phyloP scores from a whole-genome alignment of 106 monocot species.

The Platanthera guangdongensis region DNA sequence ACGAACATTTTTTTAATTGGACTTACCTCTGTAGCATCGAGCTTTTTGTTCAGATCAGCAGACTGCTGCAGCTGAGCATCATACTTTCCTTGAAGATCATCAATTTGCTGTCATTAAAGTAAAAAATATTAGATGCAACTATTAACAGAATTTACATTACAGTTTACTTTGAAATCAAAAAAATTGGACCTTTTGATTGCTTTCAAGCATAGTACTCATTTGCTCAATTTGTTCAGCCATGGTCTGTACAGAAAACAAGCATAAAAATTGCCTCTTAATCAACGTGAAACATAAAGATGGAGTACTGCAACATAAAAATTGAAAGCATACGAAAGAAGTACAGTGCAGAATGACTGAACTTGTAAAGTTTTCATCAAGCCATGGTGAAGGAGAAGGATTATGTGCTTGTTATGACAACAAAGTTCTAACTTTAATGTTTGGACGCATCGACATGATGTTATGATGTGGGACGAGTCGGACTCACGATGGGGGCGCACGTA shows the following conservation, averaged over 20 bases:
- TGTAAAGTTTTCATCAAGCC: too few species aligned
- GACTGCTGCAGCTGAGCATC: conserved; percentile 43
- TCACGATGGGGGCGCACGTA: too few species aligned
- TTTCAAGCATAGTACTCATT: conserved; percentile 52
- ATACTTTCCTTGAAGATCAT: conserved; percentile 64
- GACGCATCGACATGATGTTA: too few species aligned
- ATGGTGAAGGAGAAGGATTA: too few species aligned
- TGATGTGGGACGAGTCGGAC: too few species aligned
- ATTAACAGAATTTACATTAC: not conserved
- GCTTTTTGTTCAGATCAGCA: conserved; percentile 55
- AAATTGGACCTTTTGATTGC: conserved; percentile 62
- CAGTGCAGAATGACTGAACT: too few species aligned
- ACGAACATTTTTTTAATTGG: not conserved
- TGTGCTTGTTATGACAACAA: too few species aligned
- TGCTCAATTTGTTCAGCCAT: conserved; percentile 88
- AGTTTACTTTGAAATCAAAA: conserved; percentile 1
- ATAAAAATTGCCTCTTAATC: not conserved
- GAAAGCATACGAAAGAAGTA: too few species aligned
- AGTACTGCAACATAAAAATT: too few species aligned
- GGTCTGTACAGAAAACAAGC: conserved; percentile 27
- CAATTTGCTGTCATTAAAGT: conserved; percentile 45
- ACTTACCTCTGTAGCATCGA: conserved; percentile 69
- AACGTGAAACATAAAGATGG: too few species aligned
- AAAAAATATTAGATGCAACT: conserved; percentile 5
- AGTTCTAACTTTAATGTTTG: too few species aligned